phyloP scores from a whole-genome alignment of 768 basidiomycete genomes.

The Cytidiella melzeri region DNA sequence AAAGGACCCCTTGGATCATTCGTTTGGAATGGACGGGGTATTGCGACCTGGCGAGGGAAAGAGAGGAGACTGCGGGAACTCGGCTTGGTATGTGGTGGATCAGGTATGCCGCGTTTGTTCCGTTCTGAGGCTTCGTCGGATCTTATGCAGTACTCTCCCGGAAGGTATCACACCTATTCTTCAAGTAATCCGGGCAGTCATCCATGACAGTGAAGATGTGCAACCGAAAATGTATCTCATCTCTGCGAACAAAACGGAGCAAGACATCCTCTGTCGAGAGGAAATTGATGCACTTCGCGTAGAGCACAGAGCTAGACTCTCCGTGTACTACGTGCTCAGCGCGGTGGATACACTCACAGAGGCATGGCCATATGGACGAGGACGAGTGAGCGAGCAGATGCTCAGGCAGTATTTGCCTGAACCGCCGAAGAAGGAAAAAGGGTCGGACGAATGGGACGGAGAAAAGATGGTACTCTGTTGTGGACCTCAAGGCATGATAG shows the following conservation, averaged over 20 bases:
- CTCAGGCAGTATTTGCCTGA: conserved; percentile 35
- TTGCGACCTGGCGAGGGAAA: conserved; percentile 31
- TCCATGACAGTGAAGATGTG: conserved; percentile 32
- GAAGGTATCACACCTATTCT: conserved; percentile 51
- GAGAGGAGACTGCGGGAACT: conserved; percentile 32
- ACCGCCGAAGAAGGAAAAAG: conserved; percentile 22
- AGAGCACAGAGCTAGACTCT: conserved; percentile 26
- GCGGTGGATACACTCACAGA: conserved; percentile 17
- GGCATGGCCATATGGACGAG: conserved; percentile 35
- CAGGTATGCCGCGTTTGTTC: conserved; percentile 28
- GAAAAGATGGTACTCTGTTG: conserved; percentile 42
- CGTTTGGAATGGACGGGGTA: conserved; percentile 39
- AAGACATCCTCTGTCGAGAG: conserved; percentile 45
- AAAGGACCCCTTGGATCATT: conserved; percentile 60
- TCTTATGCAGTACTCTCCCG: neutral
- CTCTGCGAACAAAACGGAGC: conserved; percentile 39
- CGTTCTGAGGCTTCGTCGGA: neutral
- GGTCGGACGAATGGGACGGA: too few relatives aligned
- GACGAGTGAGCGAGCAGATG: conserved; percentile 36
- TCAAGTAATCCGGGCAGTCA: conserved; percentile 44
- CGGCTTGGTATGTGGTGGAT: conserved; percentile 54
- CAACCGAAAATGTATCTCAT: conserved; percentile 41
- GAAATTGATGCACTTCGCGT: conserved; percentile 39
- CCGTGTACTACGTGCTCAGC: conserved; percentile 39
- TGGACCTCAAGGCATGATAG: conserved; percentile 41